phyloP scores from a whole-genome alignment of 2,329 filamentous ascomycete species.

The Neoascochyta sp. region DNA sequence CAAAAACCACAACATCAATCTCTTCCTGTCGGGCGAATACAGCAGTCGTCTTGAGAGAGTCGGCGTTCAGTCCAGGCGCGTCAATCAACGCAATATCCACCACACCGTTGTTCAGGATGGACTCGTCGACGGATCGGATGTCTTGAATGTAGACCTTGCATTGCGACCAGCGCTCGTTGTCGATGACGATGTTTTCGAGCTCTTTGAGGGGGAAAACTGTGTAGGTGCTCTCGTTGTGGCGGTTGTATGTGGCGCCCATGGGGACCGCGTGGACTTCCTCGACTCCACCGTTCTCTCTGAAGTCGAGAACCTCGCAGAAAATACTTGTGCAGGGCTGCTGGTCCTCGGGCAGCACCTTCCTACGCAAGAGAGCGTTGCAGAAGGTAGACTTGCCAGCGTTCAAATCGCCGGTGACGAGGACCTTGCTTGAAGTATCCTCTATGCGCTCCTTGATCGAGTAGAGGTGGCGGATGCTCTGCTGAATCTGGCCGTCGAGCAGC shows the following conservation, averaged over 20 bases:
- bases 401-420: constrained; percentile 89
- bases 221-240: constrained; percentile 90
- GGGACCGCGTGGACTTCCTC: constrained; percentile 97
- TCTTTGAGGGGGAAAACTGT: constrained; percentile 76
- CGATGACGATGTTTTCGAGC: constrained; percentile 82
- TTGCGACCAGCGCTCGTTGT: constrained; percentile 83
- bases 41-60: constrained; percentile 94
- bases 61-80: constrained; percentile 89
- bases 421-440: constrained; percentile 95
- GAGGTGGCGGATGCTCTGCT: constrained; percentile 87
- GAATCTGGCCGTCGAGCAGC: constrained; percentile 88
- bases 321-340: constrained; percentile 98
- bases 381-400: constrained; percentile 99
- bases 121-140: constrained; percentile 82
- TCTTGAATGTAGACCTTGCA: constrained; percentile 98
- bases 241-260: constrained; percentile 72
- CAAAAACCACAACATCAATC: constrained; percentile 97
- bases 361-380: constrained; percentile 90
- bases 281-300: constrained; percentile 80
- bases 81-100: constrained; percentile 98
- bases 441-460: constrained; percentile 85
- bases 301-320: constrained; percentile 95
- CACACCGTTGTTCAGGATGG: constrained; percentile 91
- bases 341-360: constrained; percentile 91
- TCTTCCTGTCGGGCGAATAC: constrained; percentile 97